Evolutionary conservation across 495 filamentous ascomycete species (phyloP), one percentile per base, ranked within the genome.

Genomic region (Podospora didyma): DNA sequence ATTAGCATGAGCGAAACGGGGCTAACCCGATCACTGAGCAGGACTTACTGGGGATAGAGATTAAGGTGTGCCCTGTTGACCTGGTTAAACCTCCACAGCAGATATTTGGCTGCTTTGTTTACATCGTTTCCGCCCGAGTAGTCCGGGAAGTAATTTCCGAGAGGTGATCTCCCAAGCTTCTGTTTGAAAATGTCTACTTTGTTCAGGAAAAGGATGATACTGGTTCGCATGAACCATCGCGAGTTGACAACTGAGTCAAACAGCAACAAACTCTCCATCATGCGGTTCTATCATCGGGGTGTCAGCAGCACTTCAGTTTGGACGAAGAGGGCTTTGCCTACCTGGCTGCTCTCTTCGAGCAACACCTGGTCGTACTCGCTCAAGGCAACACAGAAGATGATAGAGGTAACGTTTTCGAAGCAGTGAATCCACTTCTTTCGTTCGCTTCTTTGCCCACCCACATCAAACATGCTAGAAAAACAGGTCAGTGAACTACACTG

Each of bases 351-450:
- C 73, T 98, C 92, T 75, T 98, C 95, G 37, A 97, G 79, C 48
- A 98, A 78, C 9, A 96, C 92, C 72, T 98, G 94, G 67, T 98
- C 94, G 70, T 98, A 98, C 71, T 98, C 94, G 79, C 95, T 97
- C 61, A 98, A 76, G 19, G 94, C 95, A 45, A 98, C 94, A 63
- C 94, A 97, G 76, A 98, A 98, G 64, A 98, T 97, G 72, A 98
- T 98, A n/a, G 94, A 98, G 10, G 94, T 98, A 61, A 98, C 94
- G 61, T 97, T 96, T 70, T 98, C 94, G 69, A 98, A 98, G 77
- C 94, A 98, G 75, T 98, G 94, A 65, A 98, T 98, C 94, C 94
- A 98, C 74, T 98, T 98, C 75, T 98, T 98, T 52, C 94, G 84
- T 70, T 98, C 94, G 70, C 92, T 96, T 62, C 94, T 79, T 75